Base-by-base conservation (phyloP, 1,139 yeast species). In the Yamadazyma kanchanaburiensis region DNA sequence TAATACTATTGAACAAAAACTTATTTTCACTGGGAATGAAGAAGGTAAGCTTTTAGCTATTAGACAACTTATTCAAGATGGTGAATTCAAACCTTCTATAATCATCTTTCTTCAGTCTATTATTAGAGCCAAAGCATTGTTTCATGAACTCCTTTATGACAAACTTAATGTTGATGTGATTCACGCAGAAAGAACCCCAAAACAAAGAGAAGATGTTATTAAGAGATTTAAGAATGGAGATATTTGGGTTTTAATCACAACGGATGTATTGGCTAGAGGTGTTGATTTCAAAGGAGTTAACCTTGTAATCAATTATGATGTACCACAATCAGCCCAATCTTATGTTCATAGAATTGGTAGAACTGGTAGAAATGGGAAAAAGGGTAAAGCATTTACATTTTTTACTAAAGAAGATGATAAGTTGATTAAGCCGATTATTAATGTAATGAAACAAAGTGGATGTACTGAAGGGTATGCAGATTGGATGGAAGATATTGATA, bases 291-390 rank as follows among this genome's bases (percentile, higher is more conserved):
- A 87, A 51, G 97, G 97, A 24, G 94, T 94, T 23, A 89, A 89
- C 49, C 58, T 91, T 38, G 97, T 94, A 20, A 85, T 94, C 45
- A 94, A 94, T 58, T 94, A 91, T 54, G 99, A 94, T 60, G 95
- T 91, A 5, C 99, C 99, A 11, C 87, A 80, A 47, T 76, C 84
- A 30, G 87, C 97, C 0, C 97, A 91, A 56, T 82, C 96, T 0
- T 94, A 94, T 55, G 96, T 94, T 25, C 99, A 94, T 58, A 77
- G 99, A 62, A 87, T 94, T 47, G 99, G 99, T 57, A 83, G 99
- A 68, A 91, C 98, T 2, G 99, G 98, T 43, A 81, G 99, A 69
- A 96, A 91, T 29, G 96, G 96, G 1, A 77, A 83, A 42, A 49
- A 62, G 3, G 98, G 98, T 38, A 74, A 71, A 45, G 96, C 98